Evolutionary conservation across 768 basidiomycete genomes (phyloP).

Genomic region (Amanita phalloides): DNA sequence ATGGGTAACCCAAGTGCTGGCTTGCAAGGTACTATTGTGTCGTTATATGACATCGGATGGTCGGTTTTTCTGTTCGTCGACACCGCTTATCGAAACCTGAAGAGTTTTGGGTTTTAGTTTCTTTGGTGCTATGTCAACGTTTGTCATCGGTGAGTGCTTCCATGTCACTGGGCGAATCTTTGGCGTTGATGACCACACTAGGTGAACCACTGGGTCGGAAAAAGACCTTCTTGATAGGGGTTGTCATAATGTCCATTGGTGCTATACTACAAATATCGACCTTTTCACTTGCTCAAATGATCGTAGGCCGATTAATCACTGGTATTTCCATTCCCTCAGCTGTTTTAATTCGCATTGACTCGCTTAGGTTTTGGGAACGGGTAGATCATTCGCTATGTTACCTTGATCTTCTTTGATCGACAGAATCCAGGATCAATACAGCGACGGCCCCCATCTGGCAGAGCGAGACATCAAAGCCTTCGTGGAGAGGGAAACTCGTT

Average conservation of each 20-base stretch:
- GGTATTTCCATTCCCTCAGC: constrained; percentile 16
- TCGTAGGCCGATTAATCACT: constrained; percentile 36
- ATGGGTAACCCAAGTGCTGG: constrained; percentile 36
- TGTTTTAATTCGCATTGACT: neutral
- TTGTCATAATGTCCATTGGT: constrained; percentile 41
- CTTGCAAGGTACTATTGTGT: constrained; percentile 38
- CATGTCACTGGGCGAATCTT: too few relatives aligned
- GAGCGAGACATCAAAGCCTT: constrained; percentile 38
- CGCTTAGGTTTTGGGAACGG: constrained; percentile 33
- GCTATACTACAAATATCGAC: constrained; percentile 38
- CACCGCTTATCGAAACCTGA: neutral
- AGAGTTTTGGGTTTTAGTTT: constrained; percentile 19
- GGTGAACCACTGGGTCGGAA: constrained; percentile 34
- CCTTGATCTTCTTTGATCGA: neutral
- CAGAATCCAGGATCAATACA: constrained; percentile 27
- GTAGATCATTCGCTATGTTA: constrained; percentile 11
- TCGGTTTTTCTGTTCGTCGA: constrained; percentile 10
- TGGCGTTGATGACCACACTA: constrained; percentile 2
- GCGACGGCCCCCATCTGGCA: constrained; percentile 43
- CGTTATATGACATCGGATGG: constrained; percentile 42
- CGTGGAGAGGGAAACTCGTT: constrained; percentile 36
- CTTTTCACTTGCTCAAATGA: constrained; percentile 35
- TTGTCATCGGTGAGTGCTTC: constrained; percentile 21
- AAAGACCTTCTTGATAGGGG: constrained; percentile 37
- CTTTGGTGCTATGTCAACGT: constrained; percentile 33